Percentiles rank a stretch among this genome's conserved stretches.
phyloP scores from a whole-genome alignment of 192 early-diverging fungal species.

The Entomortierella parvispora region DNA sequence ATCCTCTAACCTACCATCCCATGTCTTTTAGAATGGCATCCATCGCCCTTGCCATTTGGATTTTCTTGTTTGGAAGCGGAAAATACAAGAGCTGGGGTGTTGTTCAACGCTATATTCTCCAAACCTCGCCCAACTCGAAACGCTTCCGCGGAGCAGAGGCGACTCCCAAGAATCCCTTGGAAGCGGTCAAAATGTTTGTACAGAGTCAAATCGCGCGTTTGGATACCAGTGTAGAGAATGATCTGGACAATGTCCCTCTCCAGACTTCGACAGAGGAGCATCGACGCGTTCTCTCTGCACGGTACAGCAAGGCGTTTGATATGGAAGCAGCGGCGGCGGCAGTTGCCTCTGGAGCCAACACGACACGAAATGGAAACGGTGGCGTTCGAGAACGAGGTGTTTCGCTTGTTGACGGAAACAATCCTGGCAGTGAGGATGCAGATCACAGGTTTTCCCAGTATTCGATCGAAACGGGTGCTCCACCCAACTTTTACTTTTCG shows the following conservation, averaged over 20 bases:
- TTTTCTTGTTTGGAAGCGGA: conserved; percentile 49
- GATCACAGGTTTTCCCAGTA: background rate
- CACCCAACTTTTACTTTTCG: conserved; percentile 36
- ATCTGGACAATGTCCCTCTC: conserved; percentile 21
- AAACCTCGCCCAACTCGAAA: conserved; percentile 40
- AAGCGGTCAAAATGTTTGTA: background rate
- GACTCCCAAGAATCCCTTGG: background rate
- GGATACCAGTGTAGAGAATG: conserved; percentile 22
- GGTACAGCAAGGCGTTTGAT: conserved; percentile 22
- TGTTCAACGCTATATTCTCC: conserved; percentile 46
- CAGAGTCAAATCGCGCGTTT: conserved; percentile 9
- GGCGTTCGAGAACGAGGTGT: no score
- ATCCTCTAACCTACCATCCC: background rate
- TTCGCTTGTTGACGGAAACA: background rate
- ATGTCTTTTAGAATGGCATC: conserved; percentile 33
- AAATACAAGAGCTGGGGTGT: conserved; percentile 54
- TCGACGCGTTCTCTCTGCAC: conserved; percentile 6
- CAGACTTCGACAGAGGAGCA: conserved; percentile 8
- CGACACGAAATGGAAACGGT: background rate
- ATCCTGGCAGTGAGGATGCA: background rate
- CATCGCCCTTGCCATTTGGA: conserved; percentile 39
- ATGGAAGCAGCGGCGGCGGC: conserved; percentile 1
- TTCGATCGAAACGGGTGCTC: conserved; percentile 17
- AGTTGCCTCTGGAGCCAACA: background rate
- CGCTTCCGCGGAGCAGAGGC: background rate